Percentiles rank a stretch among this genome's conserved stretches.
phyloP scores from a whole-genome alignment of 192 early-diverging fungal genomes.

The Entomortierella beljakovae region DNA sequence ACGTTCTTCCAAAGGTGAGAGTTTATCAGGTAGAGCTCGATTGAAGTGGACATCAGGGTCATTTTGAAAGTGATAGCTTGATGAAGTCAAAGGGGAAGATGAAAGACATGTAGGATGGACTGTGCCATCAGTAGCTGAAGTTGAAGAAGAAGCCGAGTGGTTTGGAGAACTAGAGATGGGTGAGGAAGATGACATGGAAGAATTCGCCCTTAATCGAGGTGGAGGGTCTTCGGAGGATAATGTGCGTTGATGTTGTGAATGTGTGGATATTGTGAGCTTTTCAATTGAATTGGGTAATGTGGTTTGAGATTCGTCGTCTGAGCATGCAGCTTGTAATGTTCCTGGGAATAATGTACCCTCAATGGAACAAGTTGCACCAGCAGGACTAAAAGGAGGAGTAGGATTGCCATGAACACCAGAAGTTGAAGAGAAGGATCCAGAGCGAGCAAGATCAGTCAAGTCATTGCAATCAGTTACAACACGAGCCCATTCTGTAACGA shows the following conservation, averaged over 20 bases:
- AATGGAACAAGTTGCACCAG: conserved; percentile 21
- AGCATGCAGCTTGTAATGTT: neutral
- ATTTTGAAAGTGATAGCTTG: conserved; percentile 50
- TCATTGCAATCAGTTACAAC: conserved; percentile 49
- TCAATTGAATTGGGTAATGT: conserved; percentile 27
- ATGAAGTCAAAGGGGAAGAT: conserved; percentile 32
- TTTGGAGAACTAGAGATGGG: conserved; percentile 26
- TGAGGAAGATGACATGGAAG: conserved; percentile 44
- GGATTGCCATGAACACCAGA: conserved; percentile 13
- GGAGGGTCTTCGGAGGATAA: conserved; percentile 3
- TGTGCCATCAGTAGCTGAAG: conserved; percentile 9
- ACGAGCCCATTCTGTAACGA: conserved; percentile 51
- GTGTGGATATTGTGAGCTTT: conserved; percentile 51
- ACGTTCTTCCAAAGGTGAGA: conserved; percentile 49
- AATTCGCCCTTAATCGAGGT: conserved; percentile 21
- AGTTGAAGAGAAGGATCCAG: conserved; percentile 25
- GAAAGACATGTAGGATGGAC: conserved; percentile 1
- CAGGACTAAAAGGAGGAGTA: conserved; percentile 49
- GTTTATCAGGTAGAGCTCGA: conserved; percentile 43
- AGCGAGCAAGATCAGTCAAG: conserved; percentile 29
- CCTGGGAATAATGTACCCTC: conserved; percentile 29
- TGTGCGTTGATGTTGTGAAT: conserved; percentile 17
- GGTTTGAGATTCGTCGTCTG: neutral
- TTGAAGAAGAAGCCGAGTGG: conserved; percentile 41
- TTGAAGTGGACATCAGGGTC: conserved; percentile 56